phyloP scores from a whole-genome alignment of 805 yeast genomes.

The Priceomyces castillae region DNA sequence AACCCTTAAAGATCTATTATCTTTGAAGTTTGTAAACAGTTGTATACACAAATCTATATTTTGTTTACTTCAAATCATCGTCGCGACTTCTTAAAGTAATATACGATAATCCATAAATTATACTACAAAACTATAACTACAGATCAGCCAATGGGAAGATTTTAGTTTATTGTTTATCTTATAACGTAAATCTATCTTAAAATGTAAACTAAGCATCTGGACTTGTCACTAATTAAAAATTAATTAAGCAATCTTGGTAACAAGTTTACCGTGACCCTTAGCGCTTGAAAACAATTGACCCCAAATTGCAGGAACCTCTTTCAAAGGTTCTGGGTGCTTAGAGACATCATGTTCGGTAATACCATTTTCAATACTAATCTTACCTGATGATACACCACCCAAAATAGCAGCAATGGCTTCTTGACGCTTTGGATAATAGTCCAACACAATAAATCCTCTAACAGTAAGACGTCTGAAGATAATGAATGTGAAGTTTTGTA shows the following conservation, averaged over 20 bases:
- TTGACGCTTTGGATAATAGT: conserved; percentile 2
- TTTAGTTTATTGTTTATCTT: no score
- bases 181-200: no score
- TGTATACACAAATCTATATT: not conserved
- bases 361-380: conserved; percentile 34
- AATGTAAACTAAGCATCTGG: no score
- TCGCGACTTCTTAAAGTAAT: no score
- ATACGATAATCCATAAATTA: no score
- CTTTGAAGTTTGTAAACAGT: not conserved
- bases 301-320: conserved; percentile 48
- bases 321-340: conserved; percentile 32
- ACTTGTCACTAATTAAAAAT: no score
- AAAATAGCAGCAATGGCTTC: conserved; percentile 13
- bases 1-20: not conserved
- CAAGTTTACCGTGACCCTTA: conserved; percentile 49
- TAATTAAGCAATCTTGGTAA: conserved; percentile 38
- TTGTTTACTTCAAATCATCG: conserved; percentile 1
- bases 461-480: conserved; percentile 50
- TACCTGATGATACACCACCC: conserved; percentile 39
- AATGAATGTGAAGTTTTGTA: conserved; percentile 42
- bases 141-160: no score
- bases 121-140: not conserved
- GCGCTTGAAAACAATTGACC: conserved; percentile 41
- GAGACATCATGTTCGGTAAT: conserved; percentile 39
- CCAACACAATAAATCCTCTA: conserved; percentile 53